Evolutionary conservation across 2,329 filamentous ascomycete species (phyloP).

Genomic region (Chaetoscypha palmicola): DNA sequence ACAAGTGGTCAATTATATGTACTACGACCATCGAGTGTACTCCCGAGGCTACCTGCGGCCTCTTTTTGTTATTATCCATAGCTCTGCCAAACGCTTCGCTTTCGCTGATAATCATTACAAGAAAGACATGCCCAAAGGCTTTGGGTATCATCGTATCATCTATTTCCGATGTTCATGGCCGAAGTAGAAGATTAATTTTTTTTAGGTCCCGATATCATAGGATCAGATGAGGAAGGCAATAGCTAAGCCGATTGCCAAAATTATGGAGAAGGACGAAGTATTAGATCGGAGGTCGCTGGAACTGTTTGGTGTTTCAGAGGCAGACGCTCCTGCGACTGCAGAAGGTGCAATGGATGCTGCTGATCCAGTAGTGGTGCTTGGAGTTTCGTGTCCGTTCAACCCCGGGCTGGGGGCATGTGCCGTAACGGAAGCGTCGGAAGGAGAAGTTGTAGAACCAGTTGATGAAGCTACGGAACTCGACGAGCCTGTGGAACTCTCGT

Average conservation of each 20-base stretch:
- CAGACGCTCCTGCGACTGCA: slow-evolving; percentile 2
- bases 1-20: background rate
- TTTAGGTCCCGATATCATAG: background rate
- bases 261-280: background rate
- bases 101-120: slow-evolving; percentile 1
- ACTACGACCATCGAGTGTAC: background rate
- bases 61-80: background rate
- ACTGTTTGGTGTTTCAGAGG: background rate
- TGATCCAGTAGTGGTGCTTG: slow-evolving; percentile 13
- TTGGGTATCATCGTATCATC: slow-evolving; percentile 1
- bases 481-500: slow-evolving; percentile 29
- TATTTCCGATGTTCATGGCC: background rate
- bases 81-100: background rate
- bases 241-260: background rate
- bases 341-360: slow-evolving; percentile 16
- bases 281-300: background rate
- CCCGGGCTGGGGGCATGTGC: slow-evolving; percentile 24
- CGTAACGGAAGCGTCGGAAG: slow-evolving; percentile 8
- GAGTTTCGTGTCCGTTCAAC: slow-evolving; percentile 34
- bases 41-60: background rate
- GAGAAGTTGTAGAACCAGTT: slow-evolving; percentile 5
- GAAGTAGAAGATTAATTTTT: background rate
- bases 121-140: background rate
- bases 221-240: slow-evolving; percentile 2
- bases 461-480: slow-evolving; percentile 23